Base-by-base conservation (phyloP, 2,329 filamentous ascomycete genomes). In the Botrytis fabae region DNA sequence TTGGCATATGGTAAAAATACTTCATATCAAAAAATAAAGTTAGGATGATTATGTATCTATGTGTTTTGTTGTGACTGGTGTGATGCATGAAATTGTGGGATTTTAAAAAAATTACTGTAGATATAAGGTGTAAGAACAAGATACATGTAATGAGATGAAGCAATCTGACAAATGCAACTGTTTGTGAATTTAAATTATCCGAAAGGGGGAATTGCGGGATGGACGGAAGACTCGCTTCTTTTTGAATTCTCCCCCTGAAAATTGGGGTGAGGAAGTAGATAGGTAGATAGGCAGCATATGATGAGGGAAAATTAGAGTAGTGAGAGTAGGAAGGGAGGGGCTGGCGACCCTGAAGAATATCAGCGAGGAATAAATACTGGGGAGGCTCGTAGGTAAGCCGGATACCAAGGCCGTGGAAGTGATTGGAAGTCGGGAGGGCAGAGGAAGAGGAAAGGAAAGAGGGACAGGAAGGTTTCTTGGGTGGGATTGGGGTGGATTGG, bases 1-100 rank as follows among this genome's bases (percentile, higher is more conserved):
- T 68, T 68, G 54, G 38, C 65, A 68, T 68, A 57, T 68, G 65
- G 57, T 68, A 42, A 57, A 65, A 68, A 68, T 68, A 68, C 48
- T 42, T 68, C n/a, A 68, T 57, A 68, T 42, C n/a, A 8, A 68
- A 51, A 42, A 68, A 68, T 68, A 57, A 57, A 42, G 22, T 42
- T 68, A 68, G 42, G 48, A 57, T 57, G 4, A 66, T 40, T 38
- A 22, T 22, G 54, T 38, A 25, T 62, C 40, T 14, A 25, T 40
- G 25, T 57, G 14, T 18, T 18, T 57, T 18, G 1, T 18, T 40
- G 35, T 57, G 51, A 28, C 14, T 54, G 28, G 14, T 28, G 59
- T n/a, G 16, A 62, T 62, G 60, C 42, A 42, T 28, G n/a, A n/a
- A 16, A 42, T 44, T 20, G 25, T 64, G n/a, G 40, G 14, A 8